Conservation (phyloP, 75 land plant species). For the Pinus tabuliformis region DNA sequence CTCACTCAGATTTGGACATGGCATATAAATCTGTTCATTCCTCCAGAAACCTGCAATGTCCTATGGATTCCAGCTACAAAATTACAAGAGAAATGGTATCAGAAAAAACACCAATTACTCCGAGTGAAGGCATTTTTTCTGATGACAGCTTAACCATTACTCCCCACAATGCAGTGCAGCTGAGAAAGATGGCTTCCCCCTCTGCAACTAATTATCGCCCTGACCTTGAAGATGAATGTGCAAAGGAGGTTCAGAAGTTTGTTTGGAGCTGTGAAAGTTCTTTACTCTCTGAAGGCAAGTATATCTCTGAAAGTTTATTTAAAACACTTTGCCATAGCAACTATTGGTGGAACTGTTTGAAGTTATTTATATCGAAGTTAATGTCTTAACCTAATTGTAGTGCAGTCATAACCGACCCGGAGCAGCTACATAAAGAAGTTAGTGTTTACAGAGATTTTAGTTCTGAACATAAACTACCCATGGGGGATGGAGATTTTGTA, state of each 20-base stretch:
- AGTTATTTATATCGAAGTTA: too few species aligned
- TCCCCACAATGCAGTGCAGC: conserved; percentile 4
- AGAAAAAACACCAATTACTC: not conserved
- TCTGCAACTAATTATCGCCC: conserved; percentile 16
- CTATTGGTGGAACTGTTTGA: too few species aligned
- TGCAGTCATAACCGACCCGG: too few species aligned
- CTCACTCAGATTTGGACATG: not conserved
- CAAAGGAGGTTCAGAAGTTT: conserved; percentile 58
- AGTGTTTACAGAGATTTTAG: too few species aligned
- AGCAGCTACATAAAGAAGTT: too few species aligned
- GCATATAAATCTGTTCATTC: not conserved
- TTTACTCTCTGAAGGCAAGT: conserved; percentile 35
- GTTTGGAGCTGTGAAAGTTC: conserved; percentile 41
- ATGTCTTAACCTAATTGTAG: too few species aligned
- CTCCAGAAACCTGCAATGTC: not conserved
- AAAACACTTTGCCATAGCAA: too few species aligned
- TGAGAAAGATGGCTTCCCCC: conserved; percentile 13
- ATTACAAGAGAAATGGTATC: not conserved
- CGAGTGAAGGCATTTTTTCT: not conserved
- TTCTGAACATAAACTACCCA: too few species aligned
- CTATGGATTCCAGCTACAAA: not conserved
- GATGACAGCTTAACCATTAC: not conserved
- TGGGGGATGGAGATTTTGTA: not conserved
- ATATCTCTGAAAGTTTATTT: too few species aligned
- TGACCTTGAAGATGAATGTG: conserved; percentile 19